These are phyloP conservation scores for Escallonia rubra DNA, from an alignment of 129 eudicot genomes.

Conservation along the genomic window DNA sequence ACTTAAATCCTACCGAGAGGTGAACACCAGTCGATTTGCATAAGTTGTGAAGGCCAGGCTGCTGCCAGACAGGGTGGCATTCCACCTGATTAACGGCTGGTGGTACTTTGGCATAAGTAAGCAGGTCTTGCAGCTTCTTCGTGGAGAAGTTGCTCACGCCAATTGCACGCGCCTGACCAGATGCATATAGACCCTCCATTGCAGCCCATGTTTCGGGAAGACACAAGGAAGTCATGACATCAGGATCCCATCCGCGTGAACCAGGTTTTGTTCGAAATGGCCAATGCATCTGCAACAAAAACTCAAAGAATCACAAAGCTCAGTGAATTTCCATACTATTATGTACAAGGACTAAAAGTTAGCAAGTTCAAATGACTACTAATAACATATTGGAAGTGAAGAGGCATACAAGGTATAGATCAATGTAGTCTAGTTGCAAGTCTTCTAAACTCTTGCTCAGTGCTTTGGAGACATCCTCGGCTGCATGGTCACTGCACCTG, in stretches of 20 bases:
- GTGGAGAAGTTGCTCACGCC: constrained; percentile 86
- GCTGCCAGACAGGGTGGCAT: constrained; percentile 83
- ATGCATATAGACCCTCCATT: constrained; percentile 72
- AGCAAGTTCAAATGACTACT: too few species aligned
- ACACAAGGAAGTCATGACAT: constrained; percentile 40
- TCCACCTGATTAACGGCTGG: constrained; percentile 86
- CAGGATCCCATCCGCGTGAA: constrained; percentile 43
- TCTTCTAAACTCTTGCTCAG: constrained; percentile 52
- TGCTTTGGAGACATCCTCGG: constrained; percentile 84
- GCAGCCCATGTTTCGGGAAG: constrained; percentile 80
- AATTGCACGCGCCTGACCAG: constrained; percentile 63
- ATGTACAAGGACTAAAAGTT: too few species aligned
- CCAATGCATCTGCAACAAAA: constrained; percentile 62
- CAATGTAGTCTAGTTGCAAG: constrained; percentile 70
- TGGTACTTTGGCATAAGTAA: constrained; percentile 36
- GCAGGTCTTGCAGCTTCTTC: constrained; percentile 57
- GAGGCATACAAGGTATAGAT: constrained; percentile 61
- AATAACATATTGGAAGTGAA: not conserved
- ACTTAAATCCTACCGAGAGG: constrained; percentile 36
- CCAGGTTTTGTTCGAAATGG: constrained; percentile 56
- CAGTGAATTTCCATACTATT: too few species aligned
- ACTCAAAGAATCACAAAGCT: not conserved
- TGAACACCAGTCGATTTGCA: constrained; percentile 77
- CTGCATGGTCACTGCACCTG: constrained; percentile 75
- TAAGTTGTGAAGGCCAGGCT: constrained; percentile 49